Evolutionary conservation across 306 rosid genomes (phyloP), one percentile per base, ranked within the genome.

Genomic region (Sphenostylis stenocarpa): DNA sequence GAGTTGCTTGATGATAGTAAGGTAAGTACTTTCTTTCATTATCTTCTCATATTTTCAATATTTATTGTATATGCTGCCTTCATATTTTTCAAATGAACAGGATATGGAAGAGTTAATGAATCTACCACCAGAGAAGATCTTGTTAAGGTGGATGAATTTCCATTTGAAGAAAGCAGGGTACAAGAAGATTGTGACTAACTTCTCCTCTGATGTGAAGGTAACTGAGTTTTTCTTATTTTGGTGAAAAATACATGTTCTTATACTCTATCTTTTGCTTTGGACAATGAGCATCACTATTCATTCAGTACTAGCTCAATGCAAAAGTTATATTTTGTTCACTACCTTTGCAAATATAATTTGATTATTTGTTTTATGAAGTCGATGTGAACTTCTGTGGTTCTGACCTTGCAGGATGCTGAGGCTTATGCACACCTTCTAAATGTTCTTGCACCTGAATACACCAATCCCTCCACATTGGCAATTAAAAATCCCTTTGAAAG

Each of bases 71-170:
- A 31, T 10, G 39, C 38, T 83, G 17, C 20, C 79, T 73, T 86
- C 64, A 79, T 34, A 15, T 64, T 49, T 84, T 38, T 31, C 0
- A 81, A 84, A 80, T 62, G 68, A 43, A 76, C 85, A 95, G 99
- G 99, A 95, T 55, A 91, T 95, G 87, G 97, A 95, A 83, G 99
- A 95, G 88, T 85, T 95, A 82, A 88, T 95, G 96, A 90, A 86
- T 75, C 90, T 95, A 49, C 85, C 99, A n/a, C 99, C 99, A 29
- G 99, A 95, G 84, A 95, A 92, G 85, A 89, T 95, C 85, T 75
- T 95, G 82, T 81, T 95, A 39, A 86, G 97, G 73, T 95, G 99
- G 99, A 92, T 95, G 99, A 95, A 95, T 88, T 95, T 92, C 79
- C 97, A 90, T 45, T 82, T 95, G 83, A 95, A 87, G 87, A 95